Evolutionary conservation across 169 alveolate genomes (phyloP).

Genomic region (Toxoplasma gondii): DNA sequence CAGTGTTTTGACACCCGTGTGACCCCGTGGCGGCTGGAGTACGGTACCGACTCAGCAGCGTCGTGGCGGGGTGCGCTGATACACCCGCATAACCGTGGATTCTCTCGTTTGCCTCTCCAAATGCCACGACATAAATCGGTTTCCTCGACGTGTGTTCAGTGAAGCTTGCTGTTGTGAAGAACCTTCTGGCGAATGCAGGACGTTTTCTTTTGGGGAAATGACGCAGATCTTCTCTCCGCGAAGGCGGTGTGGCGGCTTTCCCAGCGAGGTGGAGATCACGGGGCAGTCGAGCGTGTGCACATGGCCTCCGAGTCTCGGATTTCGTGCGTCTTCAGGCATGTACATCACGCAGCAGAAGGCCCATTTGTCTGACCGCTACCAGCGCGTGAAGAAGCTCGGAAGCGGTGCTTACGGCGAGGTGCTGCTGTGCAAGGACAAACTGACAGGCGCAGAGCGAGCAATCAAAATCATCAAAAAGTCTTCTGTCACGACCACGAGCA

Average conservation of each 20-base stretch:
- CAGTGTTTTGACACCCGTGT: no score
- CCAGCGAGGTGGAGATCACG: neutral
- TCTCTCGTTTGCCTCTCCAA: no score
- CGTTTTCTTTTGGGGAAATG: neutral
- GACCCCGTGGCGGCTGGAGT: no score
- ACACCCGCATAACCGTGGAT: no score
- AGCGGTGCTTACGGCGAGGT: conserved; percentile 94
- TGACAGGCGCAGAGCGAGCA: conserved; percentile 86
- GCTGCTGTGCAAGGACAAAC: conserved; percentile 76
- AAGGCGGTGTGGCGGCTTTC: neutral
- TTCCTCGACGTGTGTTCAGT: no score
- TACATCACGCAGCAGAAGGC: conserved; percentile 71
- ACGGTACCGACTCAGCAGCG: no score
- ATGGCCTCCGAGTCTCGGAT: no score
- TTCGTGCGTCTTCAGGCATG: conserved; percentile 47
- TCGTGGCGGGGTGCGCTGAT: no score
- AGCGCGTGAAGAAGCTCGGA: conserved; percentile 86
- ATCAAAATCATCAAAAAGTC: conserved; percentile 89
- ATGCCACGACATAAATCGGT: no score
- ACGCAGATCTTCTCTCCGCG: neutral
- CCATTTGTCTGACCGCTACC: conserved; percentile 81
- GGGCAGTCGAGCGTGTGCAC: no score
- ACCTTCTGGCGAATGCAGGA: no score
- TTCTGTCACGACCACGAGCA: conserved; percentile 81
- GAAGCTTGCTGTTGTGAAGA: no score